Evolutionary conservation across 768 basidiomycete genomes (phyloP).

Genomic region (Calocybe cyanea): DNA sequence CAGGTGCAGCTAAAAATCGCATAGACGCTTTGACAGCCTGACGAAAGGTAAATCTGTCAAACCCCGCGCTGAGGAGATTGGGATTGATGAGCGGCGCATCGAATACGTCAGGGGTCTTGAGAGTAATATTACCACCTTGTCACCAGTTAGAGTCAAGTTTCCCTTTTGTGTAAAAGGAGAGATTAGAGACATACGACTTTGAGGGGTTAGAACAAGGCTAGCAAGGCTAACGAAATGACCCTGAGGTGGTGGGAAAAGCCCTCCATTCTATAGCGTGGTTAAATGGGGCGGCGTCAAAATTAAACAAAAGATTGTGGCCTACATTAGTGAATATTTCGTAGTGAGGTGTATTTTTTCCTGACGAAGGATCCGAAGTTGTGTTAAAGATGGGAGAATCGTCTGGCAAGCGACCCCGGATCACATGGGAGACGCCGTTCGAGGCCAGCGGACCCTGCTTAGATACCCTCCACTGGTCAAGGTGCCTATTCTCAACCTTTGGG

Average conservation of each 20-base stretch:
- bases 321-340: slow-evolving; percentile 3
- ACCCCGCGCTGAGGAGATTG: slow-evolving; percentile 17
- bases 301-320: background rate
- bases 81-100: slow-evolving; percentile 39
- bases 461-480: slow-evolving; percentile 18
- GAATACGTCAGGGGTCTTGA: slow-evolving; percentile 37
- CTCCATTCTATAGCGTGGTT: background rate
- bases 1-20: slow-evolving; percentile 19
- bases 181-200: background rate
- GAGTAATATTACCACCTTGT: slow-evolving; percentile 18
- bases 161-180: background rate
- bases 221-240: slow-evolving; percentile 4
- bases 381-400: slow-evolving; percentile 12
- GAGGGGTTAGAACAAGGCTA: slow-evolving; percentile 2
- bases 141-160: background rate
- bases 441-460: slow-evolving; percentile 19
- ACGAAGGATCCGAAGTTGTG: slow-evolving; percentile 21
- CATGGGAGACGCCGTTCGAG: slow-evolving; percentile 15
- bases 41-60: slow-evolving; percentile 21
- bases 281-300: background rate
- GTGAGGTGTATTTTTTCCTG: slow-evolving; percentile 20
- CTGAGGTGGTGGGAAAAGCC: background rate
- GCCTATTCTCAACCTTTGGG: slow-evolving; percentile 6
- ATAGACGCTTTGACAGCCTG: slow-evolving; percentile 16
- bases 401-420: slow-evolving; percentile 19